Evolutionary conservation across 805 yeast species (phyloP).

Genomic region (Wickerhamomyces tratensis): DNA sequence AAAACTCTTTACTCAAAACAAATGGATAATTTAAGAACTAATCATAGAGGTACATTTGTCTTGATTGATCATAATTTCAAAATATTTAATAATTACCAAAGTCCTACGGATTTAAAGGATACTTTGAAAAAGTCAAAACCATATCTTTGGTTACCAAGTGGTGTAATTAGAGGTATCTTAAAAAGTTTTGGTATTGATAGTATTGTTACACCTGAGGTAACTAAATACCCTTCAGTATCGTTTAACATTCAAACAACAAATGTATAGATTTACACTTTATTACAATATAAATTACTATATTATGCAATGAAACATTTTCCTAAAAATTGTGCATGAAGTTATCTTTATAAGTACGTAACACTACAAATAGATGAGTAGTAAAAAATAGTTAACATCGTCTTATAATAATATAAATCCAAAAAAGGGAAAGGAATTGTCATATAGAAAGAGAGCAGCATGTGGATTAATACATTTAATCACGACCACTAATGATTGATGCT

Average conservation of each 20-base stretch:
- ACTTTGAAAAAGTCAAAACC: constrained; percentile 33
- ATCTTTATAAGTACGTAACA: too few species aligned
- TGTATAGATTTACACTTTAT: not conserved
- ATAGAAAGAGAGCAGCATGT: too few species aligned
- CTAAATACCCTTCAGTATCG: constrained; percentile 55
- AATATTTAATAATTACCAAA: constrained; percentile 41
- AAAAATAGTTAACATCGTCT: too few species aligned
- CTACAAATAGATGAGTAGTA: too few species aligned
- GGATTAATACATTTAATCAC: not conserved
- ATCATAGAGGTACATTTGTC: constrained; percentile 80
- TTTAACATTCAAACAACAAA: constrained; percentile 56
- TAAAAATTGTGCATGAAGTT: too few species aligned
- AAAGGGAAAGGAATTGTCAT: too few species aligned
- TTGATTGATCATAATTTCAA: constrained; percentile 60
- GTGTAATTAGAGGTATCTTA: constrained; percentile 64
- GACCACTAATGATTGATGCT: constrained; percentile 30
- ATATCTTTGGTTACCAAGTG: constrained; percentile 66
- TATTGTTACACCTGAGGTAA: constrained; percentile 53
- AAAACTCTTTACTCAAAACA: constrained; percentile 68
- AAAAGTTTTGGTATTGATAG: constrained; percentile 62
- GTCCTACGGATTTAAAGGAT: constrained; percentile 32
- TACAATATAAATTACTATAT: too few species aligned
- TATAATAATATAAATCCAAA: too few species aligned
- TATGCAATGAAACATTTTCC: too few species aligned
- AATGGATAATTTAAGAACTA: constrained; percentile 86